Base-by-base conservation (phyloP, 805 yeast species). In the Pichia cabralensis region DNA sequence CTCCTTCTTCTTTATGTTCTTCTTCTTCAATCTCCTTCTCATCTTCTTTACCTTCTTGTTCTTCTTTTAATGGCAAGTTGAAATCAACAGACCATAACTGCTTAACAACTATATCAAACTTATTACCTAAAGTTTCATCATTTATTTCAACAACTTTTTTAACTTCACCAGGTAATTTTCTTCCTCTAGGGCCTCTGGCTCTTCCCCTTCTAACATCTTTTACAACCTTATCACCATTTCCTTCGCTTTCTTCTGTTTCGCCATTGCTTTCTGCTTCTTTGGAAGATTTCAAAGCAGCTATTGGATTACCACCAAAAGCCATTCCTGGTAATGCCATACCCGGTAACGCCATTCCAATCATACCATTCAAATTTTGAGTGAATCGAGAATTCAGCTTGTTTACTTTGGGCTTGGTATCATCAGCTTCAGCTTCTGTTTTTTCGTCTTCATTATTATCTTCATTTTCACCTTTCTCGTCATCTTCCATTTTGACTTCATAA, bases 151-250 rank as follows among this genome's bases (percentile, higher is more conserved):
- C 55, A 0, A 67, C 59, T 4, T 65, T 63, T 30, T 65, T 62
- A 10, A 76, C 70, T n/a, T 63, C 55, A 36, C 63, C 67, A 1
- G 92, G 92, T 34, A 80, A 56, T 46, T 72, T 74, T 40, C 83
- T 70, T 0, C 88, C 88, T 41, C 73, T 65, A 29, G 94, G 94
- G 0, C 89, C 92, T 44, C 61, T 76, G 1, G 76, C 78, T 47
- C 89, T 67, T 21, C 72, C 61, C 32, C 59, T 61, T 49, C 71
- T 53, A 4, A 54, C 53, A 48, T 70, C 73, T 7, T 38, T 41
- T 6, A 51, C 46, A 12, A 25, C 41, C 13, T 35, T 36, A 9
- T 28, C 27, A 12, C 34, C 29, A 3, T 36, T 21, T 5, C 4
- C 26, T 8, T 27, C 34, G 5, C 17, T 16, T 18, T 23, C 36